phyloP scores from a whole-genome alignment of 2,329 filamentous ascomycete species.

The Trichoderma simmonsii region DNA sequence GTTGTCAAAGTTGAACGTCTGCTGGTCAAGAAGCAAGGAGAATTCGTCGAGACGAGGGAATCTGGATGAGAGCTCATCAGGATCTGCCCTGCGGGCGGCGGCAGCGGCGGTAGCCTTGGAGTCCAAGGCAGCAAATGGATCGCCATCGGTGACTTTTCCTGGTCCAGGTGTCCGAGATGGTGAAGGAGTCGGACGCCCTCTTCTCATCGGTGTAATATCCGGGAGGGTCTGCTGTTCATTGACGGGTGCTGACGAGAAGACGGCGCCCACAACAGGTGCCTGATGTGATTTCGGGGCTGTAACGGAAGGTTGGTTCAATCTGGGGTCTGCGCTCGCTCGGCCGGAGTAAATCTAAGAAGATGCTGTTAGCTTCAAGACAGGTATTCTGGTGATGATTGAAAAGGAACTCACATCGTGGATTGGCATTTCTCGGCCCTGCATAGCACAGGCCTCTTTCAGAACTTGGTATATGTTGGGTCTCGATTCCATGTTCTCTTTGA shows the following conservation, averaged over 20 bases:
- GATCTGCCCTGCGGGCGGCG: constrained; percentile 44
- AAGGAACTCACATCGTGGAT: constrained; percentile 75
- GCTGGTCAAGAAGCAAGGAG: constrained; percentile 79
- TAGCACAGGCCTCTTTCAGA: constrained; percentile 77
- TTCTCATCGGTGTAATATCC: constrained; percentile 89
- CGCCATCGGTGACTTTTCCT: constrained; percentile 57
- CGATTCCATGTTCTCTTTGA: constrained; percentile 73
- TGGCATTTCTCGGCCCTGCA: constrained; percentile 83
- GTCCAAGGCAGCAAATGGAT: constrained; percentile 91
- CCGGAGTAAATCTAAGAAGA: constrained; percentile 65
- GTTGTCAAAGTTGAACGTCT: constrained; percentile 68
- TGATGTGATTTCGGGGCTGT: constrained; percentile 44
- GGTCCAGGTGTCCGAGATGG: constrained; percentile 34
- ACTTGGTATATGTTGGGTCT: constrained; percentile 95
- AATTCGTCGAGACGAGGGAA: constrained; percentile 95
- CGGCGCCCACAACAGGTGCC: constrained; percentile 69
- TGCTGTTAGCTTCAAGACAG: constrained; percentile 9
- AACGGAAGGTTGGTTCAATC: background rate
- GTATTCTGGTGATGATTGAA: background rate
- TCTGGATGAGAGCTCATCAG: constrained; percentile 77
- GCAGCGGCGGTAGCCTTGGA: constrained; percentile 38
- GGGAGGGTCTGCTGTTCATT: constrained; percentile 72
- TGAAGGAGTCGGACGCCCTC: constrained; percentile 61
- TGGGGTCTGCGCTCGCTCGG: constrained; percentile 60
- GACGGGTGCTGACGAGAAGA: constrained; percentile 68